Conservation (phyloP, 2,329 filamentous ascomycete genomes). For the Trichoderma cornu-damae region DNA sequence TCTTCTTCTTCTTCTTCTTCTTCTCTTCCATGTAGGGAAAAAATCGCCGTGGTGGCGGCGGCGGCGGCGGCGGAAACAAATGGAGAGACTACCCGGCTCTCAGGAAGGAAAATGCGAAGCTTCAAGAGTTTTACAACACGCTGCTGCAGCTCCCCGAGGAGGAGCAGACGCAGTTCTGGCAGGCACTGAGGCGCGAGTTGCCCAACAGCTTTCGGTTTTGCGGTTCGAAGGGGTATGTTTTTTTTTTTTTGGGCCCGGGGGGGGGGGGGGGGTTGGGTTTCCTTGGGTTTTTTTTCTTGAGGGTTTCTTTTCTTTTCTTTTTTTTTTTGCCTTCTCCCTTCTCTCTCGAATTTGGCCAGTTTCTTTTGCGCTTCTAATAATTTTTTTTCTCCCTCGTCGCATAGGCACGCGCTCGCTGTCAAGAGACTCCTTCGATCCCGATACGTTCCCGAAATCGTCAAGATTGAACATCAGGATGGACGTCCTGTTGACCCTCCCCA, state of each 20-base stretch:
- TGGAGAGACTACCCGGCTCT: constrained; percentile 43
- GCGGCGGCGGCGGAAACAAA: constrained; percentile 23
- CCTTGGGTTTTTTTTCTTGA: neutral
- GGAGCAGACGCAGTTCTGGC: constrained; percentile 80
- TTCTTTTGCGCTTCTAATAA: constrained; percentile 9
- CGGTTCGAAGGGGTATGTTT: constrained; percentile 75
- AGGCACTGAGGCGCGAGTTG: constrained; percentile 72
- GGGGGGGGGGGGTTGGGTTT: no score
- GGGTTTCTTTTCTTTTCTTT: no score
- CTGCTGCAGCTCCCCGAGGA: constrained; percentile 70
- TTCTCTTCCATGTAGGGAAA: constrained; percentile 30
- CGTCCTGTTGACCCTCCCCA: constrained; percentile 74
- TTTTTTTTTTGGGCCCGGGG: no score
- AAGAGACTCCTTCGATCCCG: constrained; percentile 80
- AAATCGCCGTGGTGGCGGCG: constrained; percentile 29
- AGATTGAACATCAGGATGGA: constrained; percentile 78
- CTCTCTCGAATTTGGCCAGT: no score
- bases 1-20: neutral
- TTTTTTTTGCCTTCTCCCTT: no score
- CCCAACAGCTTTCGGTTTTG: constrained; percentile 98
- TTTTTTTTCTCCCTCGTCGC: no score
- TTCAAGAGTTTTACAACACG: constrained; percentile 81
- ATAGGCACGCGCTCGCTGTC: constrained; percentile 82
- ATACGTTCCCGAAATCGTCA: constrained; percentile 86
- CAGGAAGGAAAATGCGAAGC: constrained; percentile 73